phyloP scores from a whole-genome alignment of 2,329 filamentous ascomycete genomes.

The Huntiella savannae region DNA sequence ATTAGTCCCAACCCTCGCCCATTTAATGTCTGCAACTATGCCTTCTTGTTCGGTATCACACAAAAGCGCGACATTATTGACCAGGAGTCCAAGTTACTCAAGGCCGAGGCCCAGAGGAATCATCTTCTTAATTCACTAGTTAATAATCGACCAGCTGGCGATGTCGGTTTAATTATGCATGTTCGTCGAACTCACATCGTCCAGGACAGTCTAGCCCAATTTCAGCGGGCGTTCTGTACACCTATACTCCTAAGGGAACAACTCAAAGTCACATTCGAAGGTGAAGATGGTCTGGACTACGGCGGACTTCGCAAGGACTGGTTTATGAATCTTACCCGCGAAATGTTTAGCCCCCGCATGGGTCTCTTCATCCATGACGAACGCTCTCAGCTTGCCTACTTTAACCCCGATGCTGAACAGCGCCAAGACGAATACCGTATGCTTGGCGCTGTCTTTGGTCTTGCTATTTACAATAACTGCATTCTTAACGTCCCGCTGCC shows the following conservation, averaged over 20 bases:
- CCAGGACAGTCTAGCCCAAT: constrained; percentile 72
- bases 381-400: constrained; percentile 79
- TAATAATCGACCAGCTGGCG: constrained; percentile 16
- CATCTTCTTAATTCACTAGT: too few relatives aligned
- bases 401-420: constrained; percentile 78
- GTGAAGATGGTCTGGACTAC: constrained; percentile 81
- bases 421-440: constrained; percentile 84
- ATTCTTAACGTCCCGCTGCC: constrained; percentile 78
- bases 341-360: constrained; percentile 80
- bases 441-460: constrained; percentile 67
- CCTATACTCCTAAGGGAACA: background rate
- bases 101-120: too few relatives aligned
- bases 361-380: constrained; percentile 89
- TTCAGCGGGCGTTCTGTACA: constrained; percentile 26
- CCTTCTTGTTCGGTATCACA: constrained; percentile 79
- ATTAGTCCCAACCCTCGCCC: constrained; percentile 46
- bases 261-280: constrained; percentile 54
- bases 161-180: constrained; percentile 58
- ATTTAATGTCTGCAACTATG: constrained; percentile 83
- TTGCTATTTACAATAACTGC: constrained; percentile 89
- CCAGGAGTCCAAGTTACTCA: too few relatives aligned
- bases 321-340: constrained; percentile 73
- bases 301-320: constrained; percentile 85
- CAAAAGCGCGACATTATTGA: too few relatives aligned
- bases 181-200: constrained; percentile 72